phyloP scores from a whole-genome alignment of 306 rosid species.

The Adenanthera pavonina region DNA sequence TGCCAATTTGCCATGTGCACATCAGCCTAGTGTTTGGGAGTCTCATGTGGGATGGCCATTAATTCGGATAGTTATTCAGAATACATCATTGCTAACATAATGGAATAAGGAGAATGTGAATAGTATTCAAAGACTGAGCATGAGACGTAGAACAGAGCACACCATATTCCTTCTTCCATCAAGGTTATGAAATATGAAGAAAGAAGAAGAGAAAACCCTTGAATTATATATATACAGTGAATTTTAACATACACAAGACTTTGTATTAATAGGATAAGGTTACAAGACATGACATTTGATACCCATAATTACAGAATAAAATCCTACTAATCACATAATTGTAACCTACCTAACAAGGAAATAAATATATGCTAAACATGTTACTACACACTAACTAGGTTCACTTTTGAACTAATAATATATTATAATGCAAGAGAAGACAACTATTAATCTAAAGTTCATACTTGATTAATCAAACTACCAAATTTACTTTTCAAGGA shows the following conservation, averaged over 20 bases:
- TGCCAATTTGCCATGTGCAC: background rate
- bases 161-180: background rate
- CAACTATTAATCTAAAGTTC: background rate
- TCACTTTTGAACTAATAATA: background rate
- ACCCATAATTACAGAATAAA: no score
- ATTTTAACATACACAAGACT: no score
- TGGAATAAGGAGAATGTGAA: background rate
- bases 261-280: no score
- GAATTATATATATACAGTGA: no score
- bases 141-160: no score
- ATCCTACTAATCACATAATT: no score
- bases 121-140: background rate
- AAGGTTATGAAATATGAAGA: no score
- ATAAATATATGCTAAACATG: background rate
- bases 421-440: background rate
- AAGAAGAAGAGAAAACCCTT: no score
- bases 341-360: background rate
- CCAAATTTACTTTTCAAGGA: constrained; percentile 77
- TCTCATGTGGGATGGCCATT: background rate
- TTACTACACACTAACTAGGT: background rate
- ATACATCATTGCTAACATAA: background rate
- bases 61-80: background rate
- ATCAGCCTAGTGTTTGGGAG: no score
- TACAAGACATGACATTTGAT: no score
- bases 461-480: constrained; percentile 67